Percentiles rank a stretch among this genome's conserved stretches.
These are phyloP conservation scores for Rostrohypoxylon terebratum DNA, from an alignment of 495 filamentous ascomycete genomes.

Conservation along the genomic window DNA sequence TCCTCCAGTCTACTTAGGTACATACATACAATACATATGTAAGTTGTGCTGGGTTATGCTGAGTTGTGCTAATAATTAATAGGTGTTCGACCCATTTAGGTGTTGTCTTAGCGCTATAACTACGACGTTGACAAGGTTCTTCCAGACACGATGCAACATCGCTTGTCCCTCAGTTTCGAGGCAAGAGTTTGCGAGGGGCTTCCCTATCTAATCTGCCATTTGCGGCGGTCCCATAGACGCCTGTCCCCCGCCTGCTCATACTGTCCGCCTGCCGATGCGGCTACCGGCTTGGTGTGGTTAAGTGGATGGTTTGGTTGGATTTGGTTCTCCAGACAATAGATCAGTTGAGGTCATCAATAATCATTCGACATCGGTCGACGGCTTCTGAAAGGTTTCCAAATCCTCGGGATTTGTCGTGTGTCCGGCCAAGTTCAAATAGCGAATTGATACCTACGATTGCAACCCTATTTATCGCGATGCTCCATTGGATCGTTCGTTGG, in stretches of 20 bases:
- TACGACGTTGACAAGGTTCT: conserved; percentile 5
- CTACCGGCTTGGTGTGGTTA: background rate
- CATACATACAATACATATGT: no score
- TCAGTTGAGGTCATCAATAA: conserved; percentile 36
- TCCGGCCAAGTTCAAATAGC: conserved; percentile 40
- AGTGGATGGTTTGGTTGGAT: background rate
- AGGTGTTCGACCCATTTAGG: background rate
- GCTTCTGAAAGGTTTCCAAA: conserved; percentile 26
- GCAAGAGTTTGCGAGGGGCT: conserved; percentile 40
- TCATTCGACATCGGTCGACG: conserved; percentile 40
- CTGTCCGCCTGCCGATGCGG: background rate
- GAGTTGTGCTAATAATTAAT: no score
- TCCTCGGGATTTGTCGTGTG: conserved; percentile 45
- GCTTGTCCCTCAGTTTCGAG: background rate
- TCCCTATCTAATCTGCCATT: conserved; percentile 30
- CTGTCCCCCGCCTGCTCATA: no score
- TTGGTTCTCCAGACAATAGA: conserved; percentile 31
- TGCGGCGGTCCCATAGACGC: background rate
- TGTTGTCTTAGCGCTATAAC: conserved; percentile 14
- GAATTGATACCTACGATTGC: conserved; percentile 41
- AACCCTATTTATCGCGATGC: conserved; percentile 20
- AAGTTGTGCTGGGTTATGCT: no score
- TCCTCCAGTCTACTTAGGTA: no score
- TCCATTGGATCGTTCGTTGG: conserved; percentile 26
- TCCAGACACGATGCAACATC: conserved; percentile 26